Percentiles rank a stretch among this genome's conserved stretches.
Evolutionary conservation across 495 filamentous ascomycete species (phyloP).

Genomic region (Hypoxylon cercidicola): DNA sequence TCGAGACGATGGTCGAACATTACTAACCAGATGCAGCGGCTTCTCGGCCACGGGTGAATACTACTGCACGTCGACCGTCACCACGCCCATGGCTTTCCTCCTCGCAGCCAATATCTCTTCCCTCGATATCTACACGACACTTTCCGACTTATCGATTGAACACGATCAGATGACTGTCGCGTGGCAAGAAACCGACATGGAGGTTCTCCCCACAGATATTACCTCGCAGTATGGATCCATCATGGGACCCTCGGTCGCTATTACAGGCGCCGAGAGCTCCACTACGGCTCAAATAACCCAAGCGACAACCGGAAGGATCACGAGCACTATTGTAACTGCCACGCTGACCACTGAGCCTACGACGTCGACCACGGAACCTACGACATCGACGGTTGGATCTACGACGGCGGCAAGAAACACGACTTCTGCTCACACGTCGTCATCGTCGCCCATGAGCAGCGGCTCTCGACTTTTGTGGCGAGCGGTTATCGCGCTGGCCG

Average conservation of each 20-base stretch:
- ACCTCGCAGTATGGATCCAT: slow-evolving; percentile 28
- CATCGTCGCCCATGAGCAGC: background rate
- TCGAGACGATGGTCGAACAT: background rate
- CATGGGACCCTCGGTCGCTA: slow-evolving; percentile 28
- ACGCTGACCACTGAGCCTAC: slow-evolving; percentile 4
- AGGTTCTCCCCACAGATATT: slow-evolving; percentile 24
- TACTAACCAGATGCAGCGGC: slow-evolving; percentile 25
- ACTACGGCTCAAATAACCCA: slow-evolving; percentile 3
- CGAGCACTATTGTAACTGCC: slow-evolving; percentile 9
- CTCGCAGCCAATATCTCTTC: slow-evolving; percentile 38
- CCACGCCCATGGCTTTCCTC: slow-evolving; percentile 42
- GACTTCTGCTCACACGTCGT: background rate
- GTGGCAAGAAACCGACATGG: slow-evolving; percentile 38
- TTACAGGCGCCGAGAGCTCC: slow-evolving; percentile 1
- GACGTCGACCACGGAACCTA: too few species aligned
- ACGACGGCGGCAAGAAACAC: background rate
- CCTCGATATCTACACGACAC: slow-evolving; percentile 40
- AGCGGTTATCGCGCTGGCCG: background rate
- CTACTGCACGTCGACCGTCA: slow-evolving; percentile 38
- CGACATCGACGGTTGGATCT: too few species aligned
- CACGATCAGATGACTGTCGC: slow-evolving; percentile 38
- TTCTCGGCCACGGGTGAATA: slow-evolving; percentile 29
- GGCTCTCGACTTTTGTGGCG: background rate
- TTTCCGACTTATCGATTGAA: slow-evolving; percentile 38
- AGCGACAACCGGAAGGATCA: slow-evolving; percentile 1